Percentiles rank a stretch among this genome's conserved stretches.
phyloP scores from a whole-genome alignment of 108 stramenopile genomes.

The Pseudonitzschia multistriata region DNA sequence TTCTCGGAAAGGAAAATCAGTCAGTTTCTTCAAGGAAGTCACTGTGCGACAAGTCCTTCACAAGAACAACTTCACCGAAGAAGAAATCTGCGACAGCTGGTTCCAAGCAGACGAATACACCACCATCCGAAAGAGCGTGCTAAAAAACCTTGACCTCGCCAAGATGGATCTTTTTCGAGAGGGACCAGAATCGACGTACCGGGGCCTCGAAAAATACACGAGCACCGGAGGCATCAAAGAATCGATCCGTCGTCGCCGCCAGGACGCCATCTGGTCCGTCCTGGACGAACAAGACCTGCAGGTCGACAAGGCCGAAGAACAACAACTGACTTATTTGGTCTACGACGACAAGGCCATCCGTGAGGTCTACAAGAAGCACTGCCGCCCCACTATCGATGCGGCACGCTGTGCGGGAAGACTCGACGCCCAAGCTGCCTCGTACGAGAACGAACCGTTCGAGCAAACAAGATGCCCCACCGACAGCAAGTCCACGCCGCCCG shows the following conservation, averaged over 20 bases:
- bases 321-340: neutral
- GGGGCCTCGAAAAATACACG: neutral
- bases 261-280: conserved; percentile 1
- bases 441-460: neutral
- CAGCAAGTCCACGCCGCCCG: neutral
- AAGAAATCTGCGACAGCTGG: neutral
- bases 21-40: neutral
- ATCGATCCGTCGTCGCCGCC: neutral
- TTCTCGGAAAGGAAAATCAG: neutral
- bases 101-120: neutral
- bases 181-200: neutral
- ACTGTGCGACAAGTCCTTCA: neutral
- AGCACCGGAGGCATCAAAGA: neutral
- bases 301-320: neutral
- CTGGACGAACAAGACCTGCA: conserved; percentile 14
- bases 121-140: neutral
- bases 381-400: neutral
- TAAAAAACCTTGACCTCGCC: neutral
- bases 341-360: conserved; percentile 5
- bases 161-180: neutral
- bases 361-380: neutral
- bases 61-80: neutral
- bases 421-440: neutral
- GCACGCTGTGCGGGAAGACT: neutral
- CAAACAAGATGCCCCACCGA: too few relatives aligned